These are phyloP conservation scores for Quercus tomentella DNA, from an alignment of 331 rosid genomes.

Conservation along the genomic window DNA sequence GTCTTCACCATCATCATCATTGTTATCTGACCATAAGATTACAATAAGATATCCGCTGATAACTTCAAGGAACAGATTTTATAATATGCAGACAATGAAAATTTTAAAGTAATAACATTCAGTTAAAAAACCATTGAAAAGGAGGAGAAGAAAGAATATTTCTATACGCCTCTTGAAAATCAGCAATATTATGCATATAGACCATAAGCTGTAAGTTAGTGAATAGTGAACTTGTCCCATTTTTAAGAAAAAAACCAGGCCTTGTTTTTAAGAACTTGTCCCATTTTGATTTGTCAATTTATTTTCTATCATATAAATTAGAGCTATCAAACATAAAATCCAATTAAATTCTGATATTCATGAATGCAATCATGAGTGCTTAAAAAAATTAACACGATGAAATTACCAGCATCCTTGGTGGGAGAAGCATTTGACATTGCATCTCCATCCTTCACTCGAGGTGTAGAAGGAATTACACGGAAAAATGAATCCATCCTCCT, in stretches of 20 bases:
- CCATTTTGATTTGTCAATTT: background rate
- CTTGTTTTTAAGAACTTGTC: background rate
- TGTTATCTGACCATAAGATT: constrained; percentile 45
- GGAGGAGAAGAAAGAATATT: background rate
- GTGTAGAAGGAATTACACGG: constrained; percentile 84
- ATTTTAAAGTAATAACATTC: background rate
- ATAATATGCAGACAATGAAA: background rate
- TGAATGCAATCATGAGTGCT: background rate
- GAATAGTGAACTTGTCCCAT: background rate
- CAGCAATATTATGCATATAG: background rate
- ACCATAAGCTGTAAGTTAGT: background rate
- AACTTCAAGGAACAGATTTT: background rate
- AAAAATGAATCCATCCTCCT: constrained; percentile 71
- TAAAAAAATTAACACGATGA: background rate
- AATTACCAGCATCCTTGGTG: constrained; percentile 52
- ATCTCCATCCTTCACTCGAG: constrained; percentile 52
- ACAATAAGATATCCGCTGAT: constrained; percentile 8
- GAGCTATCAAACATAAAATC: background rate
- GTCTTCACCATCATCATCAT: constrained; percentile 69
- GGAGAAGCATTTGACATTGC: constrained; percentile 37
- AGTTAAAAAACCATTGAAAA: background rate
- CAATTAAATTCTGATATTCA: background rate
- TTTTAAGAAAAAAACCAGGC: background rate
- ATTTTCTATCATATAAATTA: background rate
- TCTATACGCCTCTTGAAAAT: background rate